Base-by-base conservation (phyloP, 345 rosid genomes). In the Gossypium longicalyx region DNA sequence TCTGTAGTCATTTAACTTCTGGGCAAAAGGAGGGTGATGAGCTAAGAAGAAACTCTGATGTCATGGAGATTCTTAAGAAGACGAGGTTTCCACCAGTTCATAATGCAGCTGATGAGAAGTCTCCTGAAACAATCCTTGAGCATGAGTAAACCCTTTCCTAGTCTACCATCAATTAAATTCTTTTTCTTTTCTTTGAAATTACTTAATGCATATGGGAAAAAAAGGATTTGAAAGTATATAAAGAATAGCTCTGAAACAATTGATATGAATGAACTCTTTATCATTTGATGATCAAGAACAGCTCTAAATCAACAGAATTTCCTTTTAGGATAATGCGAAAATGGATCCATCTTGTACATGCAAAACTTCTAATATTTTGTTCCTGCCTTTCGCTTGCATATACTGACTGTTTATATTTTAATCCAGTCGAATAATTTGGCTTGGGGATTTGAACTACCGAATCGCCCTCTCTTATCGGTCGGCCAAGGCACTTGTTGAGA, bases 401-500 rank as follows among this genome's bases (percentile, higher is more conserved):
- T 29, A 12, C 27, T 65, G 12, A 43, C 13, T 15, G 67, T 70
- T 9, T 53, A 8, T 71, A 15, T 54, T 3, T 65, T 80, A 23
- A 75, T 80, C 75, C 66, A 94, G 98, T 79, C 98, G 98, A 68
- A 82, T 94, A 57, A 91, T 94, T 78, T 94, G 98, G 98, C 96
- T 94, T 15, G 98, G 98, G 65, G 98, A 94, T 78, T 74, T 94
- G 79, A 94, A 94, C 78, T 94, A 94, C 77, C 98, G 98, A 11
- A 92, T 94, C 82, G 95, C 98, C 2, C 88, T 94, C 69, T 86
- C 98, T 45, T 91, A 89, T 70, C 98, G 98, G 77, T 86, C 97
- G 25, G 98, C 98, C 4, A 94, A 89, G 88, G 98, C 98, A 73
- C 92, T 94, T 11, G 96, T 94, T 48, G 97, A 93, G 86, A 94